Conservation (phyloP, 352 stramenopile genomes). For the Pythium sp. region DNA sequence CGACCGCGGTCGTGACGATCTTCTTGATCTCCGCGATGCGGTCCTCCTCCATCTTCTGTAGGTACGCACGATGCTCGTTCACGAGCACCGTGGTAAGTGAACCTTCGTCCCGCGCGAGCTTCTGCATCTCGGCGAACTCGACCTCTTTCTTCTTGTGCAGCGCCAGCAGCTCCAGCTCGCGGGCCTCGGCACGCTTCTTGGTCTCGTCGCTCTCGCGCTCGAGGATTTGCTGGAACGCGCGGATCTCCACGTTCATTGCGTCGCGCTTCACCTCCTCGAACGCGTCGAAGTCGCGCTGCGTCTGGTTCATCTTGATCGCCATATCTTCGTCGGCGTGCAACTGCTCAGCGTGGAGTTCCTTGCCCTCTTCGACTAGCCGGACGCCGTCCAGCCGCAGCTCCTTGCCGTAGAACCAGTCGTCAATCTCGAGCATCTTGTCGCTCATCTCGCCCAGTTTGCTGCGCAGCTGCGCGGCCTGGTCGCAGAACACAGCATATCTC, state of each 20-base stretch:
- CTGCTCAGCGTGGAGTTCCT: slow-evolving; percentile 56
- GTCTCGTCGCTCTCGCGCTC: slow-evolving; percentile 48
- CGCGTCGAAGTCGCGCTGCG: slow-evolving; percentile 77
- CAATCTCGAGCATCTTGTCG: slow-evolving; percentile 86
- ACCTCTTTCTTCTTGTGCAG: slow-evolving; percentile 66
- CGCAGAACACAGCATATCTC: slow-evolving; percentile 42
- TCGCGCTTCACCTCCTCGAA: slow-evolving; percentile 74
- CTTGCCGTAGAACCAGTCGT: slow-evolving; percentile 92
- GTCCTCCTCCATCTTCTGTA: slow-evolving; percentile 81
- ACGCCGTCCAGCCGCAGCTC: slow-evolving; percentile 84
- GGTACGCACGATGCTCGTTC: slow-evolving; percentile 79
- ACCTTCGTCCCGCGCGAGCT: slow-evolving; percentile 56
- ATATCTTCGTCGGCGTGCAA: slow-evolving; percentile 75
- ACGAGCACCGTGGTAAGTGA: slow-evolving; percentile 59
- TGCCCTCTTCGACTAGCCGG: slow-evolving; percentile 54
- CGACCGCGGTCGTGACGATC: slow-evolving; percentile 32
- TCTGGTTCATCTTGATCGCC: slow-evolving; percentile 68
- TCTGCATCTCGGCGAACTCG: slow-evolving; percentile 70
- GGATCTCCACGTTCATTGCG: slow-evolving; percentile 49
- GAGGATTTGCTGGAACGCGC: slow-evolving; percentile 65
- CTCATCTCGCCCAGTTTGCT: slow-evolving; percentile 47
- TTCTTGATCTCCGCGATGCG: slow-evolving; percentile 57
- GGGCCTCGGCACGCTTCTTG: slow-evolving; percentile 45
- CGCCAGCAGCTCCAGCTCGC: slow-evolving; percentile 80
- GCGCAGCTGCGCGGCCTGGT: slow-evolving; percentile 54